Evolutionary conservation across 2,329 filamentous ascomycete species (phyloP).

Genomic region (Calonectria henricotiae): DNA sequence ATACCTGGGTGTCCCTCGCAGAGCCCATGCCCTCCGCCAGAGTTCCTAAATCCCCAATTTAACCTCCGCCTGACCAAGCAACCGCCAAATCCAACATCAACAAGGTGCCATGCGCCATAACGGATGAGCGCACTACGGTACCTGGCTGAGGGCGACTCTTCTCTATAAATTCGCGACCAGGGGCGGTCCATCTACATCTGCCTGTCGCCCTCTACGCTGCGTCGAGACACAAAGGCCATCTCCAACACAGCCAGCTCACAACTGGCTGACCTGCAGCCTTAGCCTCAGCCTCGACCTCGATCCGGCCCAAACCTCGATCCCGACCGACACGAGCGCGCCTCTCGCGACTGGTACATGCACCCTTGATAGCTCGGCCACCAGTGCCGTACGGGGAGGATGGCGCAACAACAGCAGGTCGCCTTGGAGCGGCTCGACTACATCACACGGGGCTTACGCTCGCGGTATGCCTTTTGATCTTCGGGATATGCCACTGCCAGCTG

Average conservation of each 20-base stretch:
- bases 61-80: slow-evolving; percentile 50
- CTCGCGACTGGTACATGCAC: slow-evolving; percentile 51
- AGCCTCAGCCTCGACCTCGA: slow-evolving; percentile 23
- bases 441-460: slow-evolving; percentile 71
- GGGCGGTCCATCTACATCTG: neutral
- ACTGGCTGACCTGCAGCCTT: slow-evolving; percentile 10
- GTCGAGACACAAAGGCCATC: slow-evolving; percentile 19
- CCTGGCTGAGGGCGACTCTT: slow-evolving; percentile 41
- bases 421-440: slow-evolving; percentile 71
- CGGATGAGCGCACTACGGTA: slow-evolving; percentile 42
- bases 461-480: slow-evolving; percentile 58
- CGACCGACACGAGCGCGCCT: slow-evolving; percentile 33
- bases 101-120: slow-evolving; percentile 49
- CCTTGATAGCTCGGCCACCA: slow-evolving; percentile 45
- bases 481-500: neutral
- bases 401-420: slow-evolving; percentile 68
- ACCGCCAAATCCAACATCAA: slow-evolving; percentile 43
- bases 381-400: slow-evolving; percentile 57
- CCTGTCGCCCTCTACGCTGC: slow-evolving; percentile 26
- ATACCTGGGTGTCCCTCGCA: slow-evolving; percentile 36
- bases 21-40: slow-evolving; percentile 35
- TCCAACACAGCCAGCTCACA: slow-evolving; percentile 26
- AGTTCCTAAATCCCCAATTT: slow-evolving; percentile 48
- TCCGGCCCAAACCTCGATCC: slow-evolving; percentile 37
- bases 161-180: slow-evolving; percentile 29